phyloP scores from a whole-genome alignment of 805 yeast species.

The Dipodascopsis tothii region DNA sequence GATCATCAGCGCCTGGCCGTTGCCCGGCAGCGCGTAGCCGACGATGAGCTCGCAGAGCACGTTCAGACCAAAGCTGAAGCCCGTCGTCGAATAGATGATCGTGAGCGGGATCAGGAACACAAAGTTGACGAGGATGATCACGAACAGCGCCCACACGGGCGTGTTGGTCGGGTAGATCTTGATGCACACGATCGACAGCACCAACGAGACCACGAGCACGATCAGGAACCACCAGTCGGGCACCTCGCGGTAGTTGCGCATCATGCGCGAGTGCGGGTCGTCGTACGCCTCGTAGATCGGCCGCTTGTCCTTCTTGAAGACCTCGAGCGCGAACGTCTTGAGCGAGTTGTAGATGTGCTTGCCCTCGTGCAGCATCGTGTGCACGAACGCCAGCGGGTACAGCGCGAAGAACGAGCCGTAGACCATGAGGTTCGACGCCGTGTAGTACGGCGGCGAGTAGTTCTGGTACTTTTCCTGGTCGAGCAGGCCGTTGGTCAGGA shows the following conservation, averaged over 20 bases:
- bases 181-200: constrained; percentile 37
- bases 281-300: constrained; percentile 26
- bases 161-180: constrained; percentile 41
- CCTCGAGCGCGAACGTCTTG: not conserved
- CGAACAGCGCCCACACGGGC: constrained; percentile 55
- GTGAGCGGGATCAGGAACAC: constrained; percentile 55
- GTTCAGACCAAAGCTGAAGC: constrained; percentile 51
- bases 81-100: constrained; percentile 54
- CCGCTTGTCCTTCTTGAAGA: constrained; percentile 22
- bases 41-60: constrained; percentile 56
- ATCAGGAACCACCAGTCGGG: constrained; percentile 55
- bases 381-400: constrained; percentile 3
- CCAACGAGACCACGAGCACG: constrained; percentile 42
- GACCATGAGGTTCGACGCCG: constrained; percentile 37
- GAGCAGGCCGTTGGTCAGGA: constrained; percentile 41
- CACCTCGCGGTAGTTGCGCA: constrained; percentile 49
- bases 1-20: constrained; percentile 55
- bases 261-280: constrained; percentile 50
- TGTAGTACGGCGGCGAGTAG: constrained; percentile 56
- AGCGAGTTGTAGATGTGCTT: not conserved
- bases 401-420: constrained; percentile 44
- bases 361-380: constrained; percentile 1
- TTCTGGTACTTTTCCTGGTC: constrained; percentile 41
- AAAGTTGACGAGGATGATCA: constrained; percentile 49
- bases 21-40: constrained; percentile 57